phyloP scores from a whole-genome alignment of 306 rosid species.

The Rosa chinensis region DNA sequence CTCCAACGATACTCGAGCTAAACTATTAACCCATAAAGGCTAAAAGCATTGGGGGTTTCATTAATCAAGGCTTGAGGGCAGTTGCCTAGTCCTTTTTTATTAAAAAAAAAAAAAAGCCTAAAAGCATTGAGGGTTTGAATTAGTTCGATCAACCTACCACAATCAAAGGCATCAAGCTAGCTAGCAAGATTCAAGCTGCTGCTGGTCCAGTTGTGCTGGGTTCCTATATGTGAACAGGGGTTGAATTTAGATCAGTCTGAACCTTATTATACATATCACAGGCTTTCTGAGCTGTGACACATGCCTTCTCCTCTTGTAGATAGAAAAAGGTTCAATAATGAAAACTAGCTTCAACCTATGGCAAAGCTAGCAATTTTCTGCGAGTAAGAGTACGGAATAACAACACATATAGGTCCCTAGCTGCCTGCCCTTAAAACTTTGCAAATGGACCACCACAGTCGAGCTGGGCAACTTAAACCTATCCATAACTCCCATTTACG shows the following conservation, averaged over 20 bases:
- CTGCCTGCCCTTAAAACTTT: not conserved
- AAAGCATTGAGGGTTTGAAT: not conserved
- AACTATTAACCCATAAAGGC: not conserved
- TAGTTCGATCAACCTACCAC: not conserved
- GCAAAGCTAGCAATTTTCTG: not conserved
- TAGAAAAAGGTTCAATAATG: not conserved
- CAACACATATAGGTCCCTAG: not conserved
- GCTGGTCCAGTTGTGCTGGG: conserved; percentile 1
- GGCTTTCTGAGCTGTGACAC: conserved; percentile 6
- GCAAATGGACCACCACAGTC: conserved; percentile 4
- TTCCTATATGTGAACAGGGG: not conserved
- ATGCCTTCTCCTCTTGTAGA: not conserved
- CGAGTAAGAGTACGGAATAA: not conserved
- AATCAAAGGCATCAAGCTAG: not conserved
- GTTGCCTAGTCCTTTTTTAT: no score
- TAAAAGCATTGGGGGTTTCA: not conserved
- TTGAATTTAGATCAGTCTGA: not conserved
- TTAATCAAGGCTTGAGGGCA: no score
- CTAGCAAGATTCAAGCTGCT: not conserved
- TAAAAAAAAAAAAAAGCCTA: no score
- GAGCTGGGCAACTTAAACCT: not conserved
- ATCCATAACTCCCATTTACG: not conserved
- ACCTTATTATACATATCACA: not conserved
- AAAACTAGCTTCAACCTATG: not conserved
- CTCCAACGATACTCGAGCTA: not conserved